Conservation (phyloP, 805 yeast genomes). For the Priceomyces carsonii region DNA sequence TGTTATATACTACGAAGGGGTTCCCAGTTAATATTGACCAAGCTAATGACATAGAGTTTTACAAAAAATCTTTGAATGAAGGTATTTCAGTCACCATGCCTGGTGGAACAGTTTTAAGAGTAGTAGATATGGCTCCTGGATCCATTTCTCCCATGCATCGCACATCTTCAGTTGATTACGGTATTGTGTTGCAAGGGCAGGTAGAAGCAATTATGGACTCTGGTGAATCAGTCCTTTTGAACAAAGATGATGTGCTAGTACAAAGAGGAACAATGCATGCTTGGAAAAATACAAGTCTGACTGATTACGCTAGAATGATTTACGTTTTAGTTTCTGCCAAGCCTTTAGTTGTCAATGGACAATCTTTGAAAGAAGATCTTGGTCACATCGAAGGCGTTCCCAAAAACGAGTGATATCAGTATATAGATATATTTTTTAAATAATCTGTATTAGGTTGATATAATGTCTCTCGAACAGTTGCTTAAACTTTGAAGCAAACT, state of each 20-base stretch:
- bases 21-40: constrained; percentile 1
- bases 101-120: neutral
- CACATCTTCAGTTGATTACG: constrained; percentile 2
- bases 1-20: constrained; percentile 1
- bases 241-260: constrained; percentile 3
- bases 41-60: neutral
- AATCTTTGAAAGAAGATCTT: neutral
- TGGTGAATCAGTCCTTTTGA: constrained; percentile 1
- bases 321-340: neutral
- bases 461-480: neutral
- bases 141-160: constrained; percentile 4
- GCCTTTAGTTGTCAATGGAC: constrained; percentile 1
- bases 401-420: neutral
- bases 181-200: constrained; percentile 2
- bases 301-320: constrained; percentile 3
- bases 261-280: constrained; percentile 5
- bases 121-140: constrained; percentile 4
- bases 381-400: constrained; percentile 1
- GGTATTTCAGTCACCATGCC: constrained; percentile 3
- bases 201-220: constrained; percentile 5
- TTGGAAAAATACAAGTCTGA: constrained; percentile 1
- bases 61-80: neutral
- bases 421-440: neutral
- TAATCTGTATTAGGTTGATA: too few species aligned
- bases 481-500: neutral